Base-by-base conservation (phyloP, 345 rosid genomes). In the Rhizophora mangle region DNA sequence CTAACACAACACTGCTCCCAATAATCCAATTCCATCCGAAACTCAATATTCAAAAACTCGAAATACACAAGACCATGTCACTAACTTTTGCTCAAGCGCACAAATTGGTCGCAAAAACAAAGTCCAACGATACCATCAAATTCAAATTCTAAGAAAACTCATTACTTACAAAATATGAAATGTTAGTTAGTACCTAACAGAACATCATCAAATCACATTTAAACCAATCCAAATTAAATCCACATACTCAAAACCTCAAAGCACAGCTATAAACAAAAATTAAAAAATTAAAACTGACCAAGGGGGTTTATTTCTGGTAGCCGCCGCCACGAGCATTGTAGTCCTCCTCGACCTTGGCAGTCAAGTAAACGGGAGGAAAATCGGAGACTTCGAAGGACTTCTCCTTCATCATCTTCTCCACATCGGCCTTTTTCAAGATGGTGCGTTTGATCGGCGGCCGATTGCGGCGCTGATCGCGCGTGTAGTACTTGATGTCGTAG, bases 381-480 rank as follows among this genome's bases (percentile, higher is more conserved):
- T 92, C 91, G 46, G 83, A 54, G 55, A 65, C 86, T 6, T 89
- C 86, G 64, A 94, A 94, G 27, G 84, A 73, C 70, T 75, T 81
- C 87, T 86, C 93, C 74, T 78, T 87, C 96, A 87, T 85, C 93
- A 89, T 85, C 80, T 78, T 84, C 81, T 70, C 88, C 43, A 82
- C 96, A 61, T 95, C 89, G 15, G 83, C 82, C 80, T 95, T 95
- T 82, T 78, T 89, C 79, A 87, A 72, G 58, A 87, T n/a, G 67
- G 89, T 84, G 31, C 88, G 86, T 52, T 88, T 85, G 74, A 89
- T 78, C 59, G 88, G 87, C 2, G 96, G 96, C 5, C 97, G 93
- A 82, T 91, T 88, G 26, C 99, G 85, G 75, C 96, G 93, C 86
- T 86, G 96, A 69, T 95, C 96, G 32, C 97, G 81, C 43, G 62